Evolutionary conservation across 2,329 filamentous ascomycete species (phyloP).

Genomic region (Botrytis elliptica): DNA sequence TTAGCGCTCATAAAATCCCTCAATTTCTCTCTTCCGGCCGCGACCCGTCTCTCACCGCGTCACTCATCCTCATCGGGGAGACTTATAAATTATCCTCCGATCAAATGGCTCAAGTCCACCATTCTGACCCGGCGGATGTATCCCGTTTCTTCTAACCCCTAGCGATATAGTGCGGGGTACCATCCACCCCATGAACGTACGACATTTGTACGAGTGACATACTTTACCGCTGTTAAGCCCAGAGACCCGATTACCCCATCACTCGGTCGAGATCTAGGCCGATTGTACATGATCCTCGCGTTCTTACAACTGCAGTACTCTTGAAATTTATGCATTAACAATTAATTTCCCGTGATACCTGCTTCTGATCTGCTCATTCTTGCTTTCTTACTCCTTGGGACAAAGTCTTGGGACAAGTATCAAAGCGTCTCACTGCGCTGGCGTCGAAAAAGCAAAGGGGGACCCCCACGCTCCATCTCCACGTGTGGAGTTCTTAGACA

Average conservation of each 20-base stretch:
- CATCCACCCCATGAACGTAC: not conserved
- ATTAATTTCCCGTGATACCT: not conserved
- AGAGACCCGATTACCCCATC: slow-evolving; percentile 5
- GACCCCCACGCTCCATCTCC: slow-evolving; percentile 4
- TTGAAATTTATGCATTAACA: not conserved
- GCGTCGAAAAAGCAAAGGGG: not conserved
- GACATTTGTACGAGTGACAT: slow-evolving; percentile 14
- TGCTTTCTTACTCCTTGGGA: not conserved
- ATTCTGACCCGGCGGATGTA: not conserved
- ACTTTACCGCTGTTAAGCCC: not conserved
- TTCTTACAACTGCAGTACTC: not conserved
- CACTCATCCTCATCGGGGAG: not conserved
- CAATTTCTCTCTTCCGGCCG: not conserved
- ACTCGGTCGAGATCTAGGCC: slow-evolving; percentile 17
- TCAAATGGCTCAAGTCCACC: not conserved
- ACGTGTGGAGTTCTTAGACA: not conserved
- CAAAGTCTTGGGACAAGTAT: not conserved
- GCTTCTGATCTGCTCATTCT: slow-evolving; percentile 3
- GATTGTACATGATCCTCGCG: slow-evolving; percentile 6
- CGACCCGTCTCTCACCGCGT: not conserved
- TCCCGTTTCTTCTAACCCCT: not conserved
- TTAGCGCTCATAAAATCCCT: not conserved
- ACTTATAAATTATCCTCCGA: not conserved
- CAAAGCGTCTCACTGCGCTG: slow-evolving; percentile 4
- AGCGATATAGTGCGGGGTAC: slow-evolving; percentile 6